Evolutionary conservation across 441 rosid genomes (phyloP).

Genomic region (Sinapis alba): DNA sequence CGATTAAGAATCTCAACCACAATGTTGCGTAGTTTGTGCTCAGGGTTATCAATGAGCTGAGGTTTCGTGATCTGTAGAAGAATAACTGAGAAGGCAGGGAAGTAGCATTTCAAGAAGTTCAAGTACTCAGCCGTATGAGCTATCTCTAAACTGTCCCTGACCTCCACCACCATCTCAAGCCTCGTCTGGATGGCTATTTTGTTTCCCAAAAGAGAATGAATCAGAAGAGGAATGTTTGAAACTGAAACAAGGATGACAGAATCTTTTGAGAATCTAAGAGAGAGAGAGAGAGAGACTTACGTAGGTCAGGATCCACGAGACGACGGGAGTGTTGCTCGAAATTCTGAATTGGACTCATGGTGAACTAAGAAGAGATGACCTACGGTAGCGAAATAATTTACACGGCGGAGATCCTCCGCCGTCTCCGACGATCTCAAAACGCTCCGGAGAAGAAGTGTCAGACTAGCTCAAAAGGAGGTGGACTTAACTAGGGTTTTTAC

Average conservation of each 20-base stretch:
- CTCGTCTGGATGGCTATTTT: conserved; percentile 76
- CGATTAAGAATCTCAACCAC: conserved; percentile 97
- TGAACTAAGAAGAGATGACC: conserved; percentile 18
- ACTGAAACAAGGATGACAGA: background rate
- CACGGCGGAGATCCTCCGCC: conserved; percentile 19
- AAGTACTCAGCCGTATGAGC: conserved; percentile 97
- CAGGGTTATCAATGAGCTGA: conserved; percentile 81
- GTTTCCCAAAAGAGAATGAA: background rate
- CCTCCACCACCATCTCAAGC: conserved; percentile 95
- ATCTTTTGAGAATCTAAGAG: background rate
- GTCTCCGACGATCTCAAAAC: conserved; percentile 11
- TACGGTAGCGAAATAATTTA: background rate
- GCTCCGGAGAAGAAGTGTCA: conserved; percentile 1
- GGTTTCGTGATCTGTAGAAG: conserved; percentile 86
- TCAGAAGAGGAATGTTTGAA: background rate
- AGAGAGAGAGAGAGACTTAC: conserved; percentile 40
- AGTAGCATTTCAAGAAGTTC: conserved; percentile 95
- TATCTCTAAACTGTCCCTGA: conserved; percentile 97
- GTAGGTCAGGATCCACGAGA: conserved; percentile 77
- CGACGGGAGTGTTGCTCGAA: conserved; percentile 94
- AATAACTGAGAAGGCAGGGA: conserved; percentile 85
- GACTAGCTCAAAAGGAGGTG: conserved; percentile 27
- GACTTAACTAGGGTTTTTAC: conserved; percentile 17
- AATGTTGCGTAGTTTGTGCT: conserved; percentile 91
- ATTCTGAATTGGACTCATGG: conserved; percentile 96